Evolutionary conservation across 768 basidiomycete genomes (phyloP).

Genomic region (Pilatotrama ljubarskyi): DNA sequence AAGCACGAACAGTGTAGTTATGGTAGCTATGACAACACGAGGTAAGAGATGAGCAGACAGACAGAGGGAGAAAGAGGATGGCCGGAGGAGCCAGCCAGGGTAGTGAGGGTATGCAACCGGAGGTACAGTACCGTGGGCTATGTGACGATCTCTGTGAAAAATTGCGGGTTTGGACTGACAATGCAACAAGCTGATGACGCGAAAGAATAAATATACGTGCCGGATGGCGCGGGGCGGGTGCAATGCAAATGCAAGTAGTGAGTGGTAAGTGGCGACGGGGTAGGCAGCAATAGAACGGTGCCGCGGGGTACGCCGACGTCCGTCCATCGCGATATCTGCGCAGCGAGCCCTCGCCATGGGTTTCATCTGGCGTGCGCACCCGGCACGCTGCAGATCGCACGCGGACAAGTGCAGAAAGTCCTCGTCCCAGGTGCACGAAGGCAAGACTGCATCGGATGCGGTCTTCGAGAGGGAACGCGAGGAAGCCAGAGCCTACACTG

Average conservation of each 20-base stretch:
- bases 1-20: not conserved
- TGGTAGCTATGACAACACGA: slow-evolving; percentile 15
- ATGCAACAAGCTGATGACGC: not conserved
- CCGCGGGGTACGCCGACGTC: not conserved
- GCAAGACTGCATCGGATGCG: not conserved
- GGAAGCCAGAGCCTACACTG: not conserved
- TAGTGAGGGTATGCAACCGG: slow-evolving; percentile 1
- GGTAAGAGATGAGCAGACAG: not conserved
- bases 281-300: not conserved
- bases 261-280: not conserved
- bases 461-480: not conserved
- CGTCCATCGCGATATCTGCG: not conserved
- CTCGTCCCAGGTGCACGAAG: not conserved
- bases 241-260: not conserved
- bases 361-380: not conserved
- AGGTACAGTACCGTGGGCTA: not conserved
- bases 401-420: not conserved
- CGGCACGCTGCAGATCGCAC: not conserved
- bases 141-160: not conserved
- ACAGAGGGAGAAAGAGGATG: not conserved
- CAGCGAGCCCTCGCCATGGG: not conserved
- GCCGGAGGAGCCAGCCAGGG: not conserved
- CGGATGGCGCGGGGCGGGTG: too few relatives aligned
- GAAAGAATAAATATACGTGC: not conserved
- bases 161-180: not conserved